Evolutionary conservation across 441 rosid species (phyloP).

Genomic region (Melastoma candidum): DNA sequence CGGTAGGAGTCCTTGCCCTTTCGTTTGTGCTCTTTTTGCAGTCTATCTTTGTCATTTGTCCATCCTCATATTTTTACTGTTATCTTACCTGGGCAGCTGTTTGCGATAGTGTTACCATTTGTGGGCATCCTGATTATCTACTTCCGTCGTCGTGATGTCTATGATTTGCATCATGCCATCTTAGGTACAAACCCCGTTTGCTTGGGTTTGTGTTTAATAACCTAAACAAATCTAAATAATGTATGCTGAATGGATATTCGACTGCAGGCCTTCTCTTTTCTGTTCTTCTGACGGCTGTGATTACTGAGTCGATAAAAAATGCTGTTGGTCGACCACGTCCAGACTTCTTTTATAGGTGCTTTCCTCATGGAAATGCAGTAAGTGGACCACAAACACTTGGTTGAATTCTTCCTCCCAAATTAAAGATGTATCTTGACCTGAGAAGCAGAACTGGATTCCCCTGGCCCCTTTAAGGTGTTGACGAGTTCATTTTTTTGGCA

Average conservation of each 20-base stretch:
- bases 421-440: too few relatives aligned
- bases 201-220: too few relatives aligned
- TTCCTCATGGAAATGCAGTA: slow-evolving; percentile 89
- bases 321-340: slow-evolving; percentile 93
- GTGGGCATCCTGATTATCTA: slow-evolving; percentile 47
- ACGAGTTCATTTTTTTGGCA: too few relatives aligned
- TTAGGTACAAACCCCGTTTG: slow-evolving; percentile 31
- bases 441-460: too few relatives aligned
- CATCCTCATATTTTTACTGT: too few relatives aligned
- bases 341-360: slow-evolving; percentile 93
- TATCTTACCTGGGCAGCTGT: slow-evolving; percentile 29
- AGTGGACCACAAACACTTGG: slow-evolving; percentile 7
- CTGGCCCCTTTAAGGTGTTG: too few relatives aligned
- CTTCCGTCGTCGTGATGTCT: slow-evolving; percentile 58
- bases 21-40: neutral
- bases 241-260: too few relatives aligned
- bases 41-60: neutral
- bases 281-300: slow-evolving; percentile 52
- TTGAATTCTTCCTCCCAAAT: too few relatives aligned
- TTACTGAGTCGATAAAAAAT: slow-evolving; percentile 69
- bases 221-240: too few relatives aligned
- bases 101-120: slow-evolving; percentile 54
- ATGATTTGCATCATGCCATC: slow-evolving; percentile 83
- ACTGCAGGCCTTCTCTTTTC: slow-evolving; percentile 66
- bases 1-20: slow-evolving; percentile 36